These are phyloP conservation scores for Hypoxylon sp. DNA, from an alignment of 2,329 filamentous ascomycete species.

Conservation along the genomic window DNA sequence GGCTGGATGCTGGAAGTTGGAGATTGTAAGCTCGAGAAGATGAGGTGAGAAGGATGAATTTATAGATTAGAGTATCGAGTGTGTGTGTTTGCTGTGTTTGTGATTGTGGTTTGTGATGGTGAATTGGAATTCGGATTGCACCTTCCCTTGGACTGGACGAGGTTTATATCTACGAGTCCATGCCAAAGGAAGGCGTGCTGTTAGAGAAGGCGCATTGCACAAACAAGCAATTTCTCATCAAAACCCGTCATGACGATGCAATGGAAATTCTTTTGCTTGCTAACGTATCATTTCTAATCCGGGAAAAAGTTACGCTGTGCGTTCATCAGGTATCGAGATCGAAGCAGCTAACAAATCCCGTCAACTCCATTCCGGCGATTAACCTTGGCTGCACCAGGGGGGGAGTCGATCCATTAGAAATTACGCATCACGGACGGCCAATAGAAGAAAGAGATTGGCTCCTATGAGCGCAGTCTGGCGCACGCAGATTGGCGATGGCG, in stretches of 20 bases:
- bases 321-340: constrained; percentile 1
- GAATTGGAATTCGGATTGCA: neutral
- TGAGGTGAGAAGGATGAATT: neutral
- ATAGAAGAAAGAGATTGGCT: neutral
- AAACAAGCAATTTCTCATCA: neutral
- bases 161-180: neutral
- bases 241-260: too few relatives aligned
- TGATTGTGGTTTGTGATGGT: neutral
- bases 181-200: too few relatives aligned
- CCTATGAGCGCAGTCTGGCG: neutral
- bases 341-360: neutral
- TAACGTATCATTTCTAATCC: constrained; percentile 1
- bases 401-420: neutral
- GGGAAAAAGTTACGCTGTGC: neutral
- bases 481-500: neutral
- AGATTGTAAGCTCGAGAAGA: neutral
- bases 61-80: neutral
- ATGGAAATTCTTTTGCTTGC: too few relatives aligned
- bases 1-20: neutral
- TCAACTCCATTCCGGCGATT: neutral
- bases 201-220: neutral
- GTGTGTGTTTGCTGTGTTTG: neutral
- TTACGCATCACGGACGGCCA: neutral
- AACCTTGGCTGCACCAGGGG: neutral
- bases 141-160: neutral